A percentile compares a stretch with the other conserved stretches of the same genome.
Conservation (phyloP, 2,329 filamentous ascomycete genomes). For the Fusarium hostae region DNA sequence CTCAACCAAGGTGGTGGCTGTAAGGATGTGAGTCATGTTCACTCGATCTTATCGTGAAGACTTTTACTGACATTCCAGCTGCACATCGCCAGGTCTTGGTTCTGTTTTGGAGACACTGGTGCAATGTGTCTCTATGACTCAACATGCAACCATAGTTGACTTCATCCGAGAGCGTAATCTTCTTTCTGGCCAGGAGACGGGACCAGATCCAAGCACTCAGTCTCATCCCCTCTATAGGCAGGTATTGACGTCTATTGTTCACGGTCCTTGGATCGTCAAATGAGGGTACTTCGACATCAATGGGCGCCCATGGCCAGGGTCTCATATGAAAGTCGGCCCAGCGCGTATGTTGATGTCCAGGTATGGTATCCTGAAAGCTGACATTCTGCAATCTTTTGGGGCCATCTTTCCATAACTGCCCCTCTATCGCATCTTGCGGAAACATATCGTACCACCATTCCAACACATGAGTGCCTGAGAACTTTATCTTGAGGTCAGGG, state of each 20-base stretch:
- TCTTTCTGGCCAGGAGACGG: not conserved
- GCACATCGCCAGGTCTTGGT: not conserved
- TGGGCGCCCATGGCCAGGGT: not conserved
- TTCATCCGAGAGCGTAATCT: not conserved
- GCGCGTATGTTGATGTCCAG: not conserved
- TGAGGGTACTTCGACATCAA: rapidly evolving
- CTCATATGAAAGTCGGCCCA: not conserved
- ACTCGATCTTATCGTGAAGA: too few species aligned
- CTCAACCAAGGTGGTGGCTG: too few species aligned
- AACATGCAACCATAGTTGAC: not conserved
- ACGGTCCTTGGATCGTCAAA: too few species aligned
- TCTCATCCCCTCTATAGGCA: not conserved
- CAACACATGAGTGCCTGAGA: not conserved
- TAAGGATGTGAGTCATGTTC: too few species aligned
- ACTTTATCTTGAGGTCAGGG: not conserved
- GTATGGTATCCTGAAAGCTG: not conserved
- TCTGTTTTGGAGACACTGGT: not conserved
- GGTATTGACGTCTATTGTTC: not conserved
- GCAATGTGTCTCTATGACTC: not conserved
- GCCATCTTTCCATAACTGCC: not conserved
- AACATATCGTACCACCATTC: not conserved
- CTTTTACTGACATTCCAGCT: too few species aligned
- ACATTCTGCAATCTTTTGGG: not conserved
- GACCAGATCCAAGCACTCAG: not conserved
- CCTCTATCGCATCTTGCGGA: not conserved